Percentiles rank a stretch among this genome's conserved stretches.
phyloP scores from a whole-genome alignment of 2,329 filamentous ascomycete genomes.

The Pezicula radicicola region DNA sequence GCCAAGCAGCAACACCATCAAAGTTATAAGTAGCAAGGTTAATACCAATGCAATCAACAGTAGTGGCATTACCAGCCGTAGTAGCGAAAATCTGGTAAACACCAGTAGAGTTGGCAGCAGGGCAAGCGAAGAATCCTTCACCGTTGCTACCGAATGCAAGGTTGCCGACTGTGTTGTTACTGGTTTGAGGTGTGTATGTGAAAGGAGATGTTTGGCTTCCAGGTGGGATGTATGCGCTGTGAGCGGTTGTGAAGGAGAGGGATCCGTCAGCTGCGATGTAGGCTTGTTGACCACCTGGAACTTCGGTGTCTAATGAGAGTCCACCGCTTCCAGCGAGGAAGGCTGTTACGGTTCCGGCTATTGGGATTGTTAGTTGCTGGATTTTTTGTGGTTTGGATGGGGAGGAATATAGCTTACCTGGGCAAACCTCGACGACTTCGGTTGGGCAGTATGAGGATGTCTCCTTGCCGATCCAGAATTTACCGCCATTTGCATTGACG shows the following conservation, averaged over 20 bases:
- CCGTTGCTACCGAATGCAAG: conserved; percentile 9
- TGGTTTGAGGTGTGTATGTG: conserved; percentile 4
- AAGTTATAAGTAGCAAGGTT: background rate
- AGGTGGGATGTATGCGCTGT: conserved; percentile 35
- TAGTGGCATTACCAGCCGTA: background rate
- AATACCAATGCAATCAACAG: conserved; percentile 9
- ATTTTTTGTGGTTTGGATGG: background rate
- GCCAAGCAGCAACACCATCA: conserved; percentile 1
- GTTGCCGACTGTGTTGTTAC: background rate
- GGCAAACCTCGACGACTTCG: background rate
- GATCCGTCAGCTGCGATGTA: conserved; percentile 31
- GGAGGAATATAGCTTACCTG: background rate
- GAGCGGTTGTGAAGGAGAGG: conserved; percentile 21
- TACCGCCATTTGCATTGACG: conserved; percentile 11
- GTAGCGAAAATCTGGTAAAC: conserved; percentile 11
- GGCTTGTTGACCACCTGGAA: conserved; percentile 13
- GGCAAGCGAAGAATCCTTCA: conserved; percentile 10
- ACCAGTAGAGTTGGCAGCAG: background rate
- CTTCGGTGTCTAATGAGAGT: background rate
- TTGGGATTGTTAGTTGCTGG: background rate
- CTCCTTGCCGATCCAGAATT: conserved; percentile 14
- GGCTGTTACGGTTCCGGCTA: conserved; percentile 7
- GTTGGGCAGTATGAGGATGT: conserved; percentile 12
- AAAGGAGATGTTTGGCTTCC: conserved; percentile 5
- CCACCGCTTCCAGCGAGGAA: background rate